Percentiles rank a stretch among this genome's conserved stretches.
Conservation (phyloP, 2,329 filamentous ascomycete species). For the Sporothrix globosa region DNA sequence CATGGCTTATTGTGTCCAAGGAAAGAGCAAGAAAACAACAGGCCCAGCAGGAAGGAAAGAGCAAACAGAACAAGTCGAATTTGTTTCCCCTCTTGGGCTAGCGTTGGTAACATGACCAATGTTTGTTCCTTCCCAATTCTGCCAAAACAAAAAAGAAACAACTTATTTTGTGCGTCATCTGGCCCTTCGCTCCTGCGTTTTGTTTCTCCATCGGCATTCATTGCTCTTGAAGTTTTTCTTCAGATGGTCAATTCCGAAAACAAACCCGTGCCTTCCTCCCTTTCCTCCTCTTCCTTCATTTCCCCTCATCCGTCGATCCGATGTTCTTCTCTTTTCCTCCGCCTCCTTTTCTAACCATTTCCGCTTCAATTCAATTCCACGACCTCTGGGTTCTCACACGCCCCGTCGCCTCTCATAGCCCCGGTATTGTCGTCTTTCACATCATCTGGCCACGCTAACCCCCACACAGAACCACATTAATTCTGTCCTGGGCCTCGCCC, state of each 20-base stretch:
- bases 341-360: slow-evolving; percentile 3
- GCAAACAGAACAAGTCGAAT: neutral
- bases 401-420: neutral
- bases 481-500: slow-evolving; percentile 9
- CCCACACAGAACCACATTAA: slow-evolving; percentile 38
- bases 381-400: neutral
- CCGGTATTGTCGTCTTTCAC: slow-evolving; percentile 13
- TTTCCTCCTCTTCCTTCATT: neutral
- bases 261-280: neutral
- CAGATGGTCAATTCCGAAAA: neutral
- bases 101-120: slow-evolving; percentile 17
- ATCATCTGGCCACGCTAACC: slow-evolving; percentile 35
- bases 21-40: neutral
- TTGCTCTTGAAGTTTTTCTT: slow-evolving; percentile 6
- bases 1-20: slow-evolving; percentile 22
- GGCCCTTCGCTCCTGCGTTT: neutral
- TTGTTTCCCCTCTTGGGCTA: slow-evolving; percentile 25
- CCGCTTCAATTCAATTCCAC: slow-evolving; percentile 1
- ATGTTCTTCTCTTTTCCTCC: neutral
- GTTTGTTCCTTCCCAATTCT: slow-evolving; percentile 17
- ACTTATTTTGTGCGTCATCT: neutral
- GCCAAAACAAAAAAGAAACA: neutral
- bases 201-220: neutral
- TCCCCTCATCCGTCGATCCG: neutral
- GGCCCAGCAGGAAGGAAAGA: neutral